Percentiles rank a stretch among this genome's conserved stretches.
Conservation (phyloP, 2,329 filamentous ascomycete genomes). For the Talaromyces albobiverticillius region DNA sequence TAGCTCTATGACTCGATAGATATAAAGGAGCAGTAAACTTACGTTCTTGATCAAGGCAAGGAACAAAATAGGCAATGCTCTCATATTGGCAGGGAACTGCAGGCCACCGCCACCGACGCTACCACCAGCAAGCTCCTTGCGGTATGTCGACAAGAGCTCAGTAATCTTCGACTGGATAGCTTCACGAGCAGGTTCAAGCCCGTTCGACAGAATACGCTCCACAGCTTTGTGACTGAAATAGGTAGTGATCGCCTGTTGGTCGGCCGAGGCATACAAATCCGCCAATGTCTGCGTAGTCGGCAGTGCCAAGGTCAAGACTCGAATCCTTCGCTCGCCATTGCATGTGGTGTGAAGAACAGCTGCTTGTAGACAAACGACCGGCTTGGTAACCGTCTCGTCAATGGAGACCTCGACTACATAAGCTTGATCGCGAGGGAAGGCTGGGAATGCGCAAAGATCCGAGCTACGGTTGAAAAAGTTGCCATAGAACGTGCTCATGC, state of each 20-base stretch:
- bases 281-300: slow-evolving; percentile 89
- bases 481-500: slow-evolving; percentile 98
- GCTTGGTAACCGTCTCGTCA: slow-evolving; percentile 89
- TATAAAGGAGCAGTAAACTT: slow-evolving; percentile 30
- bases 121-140: slow-evolving; percentile 92
- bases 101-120: slow-evolving; percentile 90
- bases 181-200: slow-evolving; percentile 86
- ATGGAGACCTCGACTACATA: slow-evolving; percentile 99
- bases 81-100: slow-evolving; percentile 89
- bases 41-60: slow-evolving; percentile 95
- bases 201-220: slow-evolving; percentile 79
- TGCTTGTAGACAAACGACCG: slow-evolving; percentile 86
- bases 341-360: slow-evolving; percentile 96
- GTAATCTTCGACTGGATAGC: slow-evolving; percentile 86
- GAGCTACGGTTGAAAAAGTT: slow-evolving; percentile 99
- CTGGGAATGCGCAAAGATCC: slow-evolving; percentile 95
- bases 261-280: slow-evolving; percentile 90
- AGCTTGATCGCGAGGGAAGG: slow-evolving; percentile 93
- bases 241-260: slow-evolving; percentile 87
- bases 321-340: slow-evolving; percentile 92
- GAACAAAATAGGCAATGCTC: slow-evolving; percentile 85
- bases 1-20: slow-evolving; percentile 1
- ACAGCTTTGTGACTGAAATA: slow-evolving; percentile 98
- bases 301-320: slow-evolving; percentile 87
- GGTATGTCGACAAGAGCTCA: slow-evolving; percentile 90